These are phyloP conservation scores for Geranium rotundifolium DNA, from an alignment of 345 rosid species.

Conservation along the genomic window DNA sequence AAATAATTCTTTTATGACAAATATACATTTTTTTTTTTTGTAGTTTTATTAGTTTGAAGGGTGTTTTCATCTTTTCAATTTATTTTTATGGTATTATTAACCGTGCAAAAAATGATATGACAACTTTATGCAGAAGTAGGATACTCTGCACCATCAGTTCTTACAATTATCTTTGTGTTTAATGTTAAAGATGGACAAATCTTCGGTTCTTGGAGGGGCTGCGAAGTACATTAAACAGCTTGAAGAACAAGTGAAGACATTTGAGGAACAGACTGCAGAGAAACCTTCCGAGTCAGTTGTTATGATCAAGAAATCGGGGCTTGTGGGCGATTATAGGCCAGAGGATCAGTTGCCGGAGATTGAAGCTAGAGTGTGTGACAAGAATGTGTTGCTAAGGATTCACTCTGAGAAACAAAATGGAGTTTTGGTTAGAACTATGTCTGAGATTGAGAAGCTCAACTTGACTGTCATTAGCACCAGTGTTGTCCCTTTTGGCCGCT, in stretches of 20 bases:
- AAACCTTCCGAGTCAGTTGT: conserved; percentile 31
- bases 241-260: conserved; percentile 9
- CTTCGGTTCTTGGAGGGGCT: conserved; percentile 14
- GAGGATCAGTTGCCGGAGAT: conserved; percentile 35
- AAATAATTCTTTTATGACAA: too few relatives aligned
- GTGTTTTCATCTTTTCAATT: too few relatives aligned
- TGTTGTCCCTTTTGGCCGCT: conserved; percentile 42
- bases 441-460: conserved; percentile 38
- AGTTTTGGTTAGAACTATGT: conserved; percentile 24
- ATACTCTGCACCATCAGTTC: too few relatives aligned
- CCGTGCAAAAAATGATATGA: too few relatives aligned
- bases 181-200: conserved; percentile 1
- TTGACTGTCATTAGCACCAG: conserved; percentile 31
- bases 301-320: conserved; percentile 27
- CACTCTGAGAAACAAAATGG: conserved; percentile 50
- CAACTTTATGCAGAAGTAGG: too few relatives aligned
- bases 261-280: neutral
- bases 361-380: conserved; percentile 49
- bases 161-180: neutral
- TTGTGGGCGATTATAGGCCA: too few relatives aligned
- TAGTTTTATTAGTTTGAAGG: too few relatives aligned
- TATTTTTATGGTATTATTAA: too few relatives aligned
- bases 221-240: conserved; percentile 17
- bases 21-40: too few relatives aligned
- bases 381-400: conserved; percentile 49